Percentiles rank a stretch among this genome's conserved stretches.
These are phyloP conservation scores for Hymenoscyphus scutula DNA, from an alignment of 2,329 filamentous ascomycete genomes.

Conservation along the genomic window DNA sequence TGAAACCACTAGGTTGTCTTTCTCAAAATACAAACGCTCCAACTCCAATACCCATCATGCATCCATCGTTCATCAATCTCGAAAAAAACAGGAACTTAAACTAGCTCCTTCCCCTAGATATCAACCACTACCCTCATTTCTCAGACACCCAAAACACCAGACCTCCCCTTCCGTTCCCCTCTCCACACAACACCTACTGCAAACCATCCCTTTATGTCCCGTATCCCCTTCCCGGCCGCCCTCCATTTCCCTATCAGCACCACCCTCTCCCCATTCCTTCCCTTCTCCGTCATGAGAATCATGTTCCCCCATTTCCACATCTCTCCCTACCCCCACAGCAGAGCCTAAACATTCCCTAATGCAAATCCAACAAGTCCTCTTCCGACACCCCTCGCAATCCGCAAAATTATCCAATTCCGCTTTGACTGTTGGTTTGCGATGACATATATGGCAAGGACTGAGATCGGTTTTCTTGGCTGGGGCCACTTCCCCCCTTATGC, in stretches of 20 bases:
- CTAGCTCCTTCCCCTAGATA: too few species aligned
- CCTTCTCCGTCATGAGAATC: background rate
- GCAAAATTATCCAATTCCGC: constrained; percentile 65
- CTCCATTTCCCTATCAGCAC: constrained; percentile 3
- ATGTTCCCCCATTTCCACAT: constrained; percentile 15
- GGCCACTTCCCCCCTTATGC: background rate
- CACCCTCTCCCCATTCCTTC: constrained; percentile 1
- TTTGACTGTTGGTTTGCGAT: constrained; percentile 61
- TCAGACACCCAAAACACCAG: constrained; percentile 62
- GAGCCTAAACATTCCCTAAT: constrained; percentile 60
- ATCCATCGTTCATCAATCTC: background rate
- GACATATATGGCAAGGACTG: constrained; percentile 65
- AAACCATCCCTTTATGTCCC: constrained; percentile 48
- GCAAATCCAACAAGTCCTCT: constrained; percentile 67
- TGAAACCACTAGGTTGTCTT: too few species aligned
- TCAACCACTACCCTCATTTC: constrained; percentile 17
- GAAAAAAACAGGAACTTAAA: background rate
- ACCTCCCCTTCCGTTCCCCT: constrained; percentile 62
- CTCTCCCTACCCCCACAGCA: constrained; percentile 30
- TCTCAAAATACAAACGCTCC: too few species aligned
- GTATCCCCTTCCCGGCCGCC: background rate
- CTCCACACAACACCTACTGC: constrained; percentile 68
- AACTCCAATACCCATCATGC: background rate
- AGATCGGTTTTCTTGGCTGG: constrained; percentile 34
- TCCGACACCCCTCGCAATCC: constrained; percentile 59